Evolutionary conservation across 2,329 filamentous ascomycete genomes (phyloP).

Genomic region (Penicillium capsulatum): DNA sequence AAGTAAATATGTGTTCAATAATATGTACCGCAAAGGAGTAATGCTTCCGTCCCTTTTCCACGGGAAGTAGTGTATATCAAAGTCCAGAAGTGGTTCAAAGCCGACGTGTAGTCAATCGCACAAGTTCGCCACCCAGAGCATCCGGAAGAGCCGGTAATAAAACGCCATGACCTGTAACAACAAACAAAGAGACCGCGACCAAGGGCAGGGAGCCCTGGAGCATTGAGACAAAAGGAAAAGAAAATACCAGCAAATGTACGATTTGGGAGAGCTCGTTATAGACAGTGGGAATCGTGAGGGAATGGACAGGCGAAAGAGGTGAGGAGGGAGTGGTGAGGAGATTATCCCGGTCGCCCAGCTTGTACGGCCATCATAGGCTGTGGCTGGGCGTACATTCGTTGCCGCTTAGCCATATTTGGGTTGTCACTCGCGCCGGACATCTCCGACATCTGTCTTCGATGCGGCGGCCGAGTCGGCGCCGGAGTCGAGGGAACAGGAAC

Average conservation of each 20-base stretch:
- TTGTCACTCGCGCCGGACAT: conserved; percentile 54
- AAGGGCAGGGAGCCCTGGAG: conserved; percentile 5
- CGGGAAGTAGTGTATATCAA: neutral
- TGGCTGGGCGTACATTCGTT: conserved; percentile 53
- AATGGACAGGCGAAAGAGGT: conserved; percentile 19
- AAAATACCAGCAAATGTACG: conserved; percentile 21
- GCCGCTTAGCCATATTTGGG: conserved; percentile 54
- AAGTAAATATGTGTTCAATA: neutral
- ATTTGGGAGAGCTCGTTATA: conserved; percentile 22
- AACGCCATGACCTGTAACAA: conserved; percentile 25
- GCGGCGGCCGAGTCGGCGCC: conserved; percentile 34
- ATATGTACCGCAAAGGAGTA: conserved; percentile 2
- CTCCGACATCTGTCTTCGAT: conserved; percentile 58
- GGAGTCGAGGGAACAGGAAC: conserved; percentile 33
- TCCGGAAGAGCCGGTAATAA: conserved; percentile 8
- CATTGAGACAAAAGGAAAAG: neutral
- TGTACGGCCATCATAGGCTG: conserved; percentile 50
- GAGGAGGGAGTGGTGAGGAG: neutral
- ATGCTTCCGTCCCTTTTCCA: no score
- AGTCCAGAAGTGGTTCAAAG: neutral
- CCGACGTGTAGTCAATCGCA: neutral
- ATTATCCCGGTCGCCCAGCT: conserved; percentile 39
- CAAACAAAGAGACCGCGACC: conserved; percentile 11
- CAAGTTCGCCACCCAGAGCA: conserved; percentile 14
- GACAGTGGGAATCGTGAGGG: conserved; percentile 27